These are phyloP conservation scores for Zygosaccharomyces siamensis DNA, from an alignment of 805 yeast species.

Conservation along the genomic window DNA sequence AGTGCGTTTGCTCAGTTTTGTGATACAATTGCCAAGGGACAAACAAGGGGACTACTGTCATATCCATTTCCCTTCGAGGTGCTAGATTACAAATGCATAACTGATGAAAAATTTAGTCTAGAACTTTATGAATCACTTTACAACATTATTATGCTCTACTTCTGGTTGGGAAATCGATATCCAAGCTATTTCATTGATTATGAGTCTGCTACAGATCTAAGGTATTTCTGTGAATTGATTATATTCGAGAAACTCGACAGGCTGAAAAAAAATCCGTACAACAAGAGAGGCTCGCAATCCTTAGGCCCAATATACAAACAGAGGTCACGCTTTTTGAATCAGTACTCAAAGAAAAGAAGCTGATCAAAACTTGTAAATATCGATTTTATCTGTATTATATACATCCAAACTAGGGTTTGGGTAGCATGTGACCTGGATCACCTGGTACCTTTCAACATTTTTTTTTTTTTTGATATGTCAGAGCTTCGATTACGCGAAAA, in stretches of 20 bases:
- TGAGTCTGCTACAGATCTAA: conserved; percentile 66
- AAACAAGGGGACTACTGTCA: conserved; percentile 54
- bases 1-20: conserved; percentile 46
- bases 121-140: conserved; percentile 57
- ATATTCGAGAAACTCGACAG: conserved; percentile 38
- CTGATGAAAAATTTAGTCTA: conserved; percentile 24
- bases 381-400: not conserved
- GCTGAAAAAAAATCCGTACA: conserved; percentile 32
- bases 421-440: not conserved
- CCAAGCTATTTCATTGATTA: conserved; percentile 76
- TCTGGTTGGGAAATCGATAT: conserved; percentile 86
- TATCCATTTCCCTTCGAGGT: conserved; percentile 36
- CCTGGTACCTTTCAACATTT: not conserved
- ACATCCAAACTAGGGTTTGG: not conserved
- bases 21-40: conserved; percentile 50
- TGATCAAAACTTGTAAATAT: conserved; percentile 2
- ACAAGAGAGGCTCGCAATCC: conserved; percentile 10
- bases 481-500: conserved; percentile 1
- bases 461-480: not conserved
- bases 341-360: not conserved
- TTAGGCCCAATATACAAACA: conserved; percentile 6
- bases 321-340: conserved; percentile 1
- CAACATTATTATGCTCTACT: conserved; percentile 57
- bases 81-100: conserved; percentile 25
- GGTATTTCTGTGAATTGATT: conserved; percentile 57